phyloP scores from a whole-genome alignment of 495 filamentous ascomycete species.

The Hypomontagnella monticulosa region DNA sequence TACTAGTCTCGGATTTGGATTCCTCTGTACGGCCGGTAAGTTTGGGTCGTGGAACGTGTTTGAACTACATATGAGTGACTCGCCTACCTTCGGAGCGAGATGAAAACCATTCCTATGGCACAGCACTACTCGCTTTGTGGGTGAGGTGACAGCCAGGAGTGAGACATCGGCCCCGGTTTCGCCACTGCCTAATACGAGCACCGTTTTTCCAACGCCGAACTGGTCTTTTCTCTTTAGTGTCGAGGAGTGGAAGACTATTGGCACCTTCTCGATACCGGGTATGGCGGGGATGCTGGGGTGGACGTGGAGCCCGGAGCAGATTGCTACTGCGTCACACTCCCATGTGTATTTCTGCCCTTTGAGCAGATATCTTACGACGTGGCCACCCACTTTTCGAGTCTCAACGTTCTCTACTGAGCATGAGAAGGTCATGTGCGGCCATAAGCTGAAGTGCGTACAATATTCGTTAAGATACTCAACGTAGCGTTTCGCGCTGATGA shows the following conservation, averaged over 20 bases:
- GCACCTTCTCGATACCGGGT: conserved; percentile 48
- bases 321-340: conserved; percentile 49
- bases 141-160: conserved; percentile 51
- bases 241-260: conserved; percentile 50
- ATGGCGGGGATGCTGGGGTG: conserved; percentile 49
- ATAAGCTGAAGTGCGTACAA: conserved; percentile 50
- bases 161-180: conserved; percentile 54
- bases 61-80: background rate
- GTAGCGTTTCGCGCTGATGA: conserved; percentile 42
- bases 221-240: conserved; percentile 48
- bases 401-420: conserved; percentile 37
- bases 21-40: conserved; percentile 31
- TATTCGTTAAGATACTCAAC: conserved; percentile 52
- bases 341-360: conserved; percentile 32
- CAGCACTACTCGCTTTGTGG: conserved; percentile 50
- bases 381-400: conserved; percentile 27
- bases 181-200: conserved; percentile 51
- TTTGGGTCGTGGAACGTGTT: background rate
- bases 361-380: conserved; percentile 34
- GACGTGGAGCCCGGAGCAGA: conserved; percentile 53
- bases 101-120: conserved; percentile 54
- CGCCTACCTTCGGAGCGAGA: conserved; percentile 46
- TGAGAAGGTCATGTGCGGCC: conserved; percentile 50
- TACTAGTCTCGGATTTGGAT: conserved; percentile 34
- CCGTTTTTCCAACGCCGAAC: conserved; percentile 46